These are phyloP conservation scores for Pythium phragmiticola DNA, from an alignment of 352 stramenopile species.

Conservation along the genomic window DNA sequence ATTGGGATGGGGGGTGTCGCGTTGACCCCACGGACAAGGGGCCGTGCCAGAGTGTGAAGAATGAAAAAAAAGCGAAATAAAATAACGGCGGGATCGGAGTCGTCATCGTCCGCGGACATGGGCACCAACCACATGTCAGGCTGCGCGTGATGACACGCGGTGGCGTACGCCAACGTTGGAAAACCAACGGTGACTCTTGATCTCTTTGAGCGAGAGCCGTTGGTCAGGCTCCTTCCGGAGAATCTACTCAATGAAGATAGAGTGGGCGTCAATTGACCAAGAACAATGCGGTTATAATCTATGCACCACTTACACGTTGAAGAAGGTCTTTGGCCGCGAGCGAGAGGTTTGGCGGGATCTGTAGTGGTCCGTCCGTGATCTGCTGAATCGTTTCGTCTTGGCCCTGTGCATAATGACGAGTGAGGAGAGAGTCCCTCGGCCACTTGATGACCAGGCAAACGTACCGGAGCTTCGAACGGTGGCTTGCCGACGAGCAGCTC, in stretches of 20 bases:
- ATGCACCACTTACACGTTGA: slow-evolving; percentile 36
- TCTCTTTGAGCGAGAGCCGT: slow-evolving; percentile 61
- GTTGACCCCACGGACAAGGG: neutral
- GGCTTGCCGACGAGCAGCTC: slow-evolving; percentile 97
- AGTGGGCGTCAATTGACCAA: neutral
- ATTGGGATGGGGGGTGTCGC: neutral
- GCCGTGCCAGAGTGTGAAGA: neutral
- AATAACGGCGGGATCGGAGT: neutral
- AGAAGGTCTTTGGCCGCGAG: slow-evolving; percentile 74
- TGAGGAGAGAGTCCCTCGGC: neutral
- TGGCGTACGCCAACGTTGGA: slow-evolving; percentile 52
- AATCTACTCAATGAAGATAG: slow-evolving; percentile 39
- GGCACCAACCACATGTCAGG: neutral
- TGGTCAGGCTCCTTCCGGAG: slow-evolving; percentile 65
- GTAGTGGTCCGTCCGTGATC: slow-evolving; percentile 87
- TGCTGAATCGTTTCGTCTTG: slow-evolving; percentile 95
- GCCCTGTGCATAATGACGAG: slow-evolving; percentile 39
- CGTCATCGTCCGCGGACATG: neutral
- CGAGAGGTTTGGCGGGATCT: slow-evolving; percentile 70
- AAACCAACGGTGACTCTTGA: slow-evolving; percentile 81
- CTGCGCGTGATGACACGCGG: slow-evolving; percentile 34
- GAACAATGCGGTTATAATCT: neutral
- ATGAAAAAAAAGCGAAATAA: neutral
- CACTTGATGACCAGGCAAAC: neutral
- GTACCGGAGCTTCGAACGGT: slow-evolving; percentile 95